phyloP scores from a whole-genome alignment of 2,329 filamentous ascomycete species.

The Fusarium neocosmosporiellum region DNA sequence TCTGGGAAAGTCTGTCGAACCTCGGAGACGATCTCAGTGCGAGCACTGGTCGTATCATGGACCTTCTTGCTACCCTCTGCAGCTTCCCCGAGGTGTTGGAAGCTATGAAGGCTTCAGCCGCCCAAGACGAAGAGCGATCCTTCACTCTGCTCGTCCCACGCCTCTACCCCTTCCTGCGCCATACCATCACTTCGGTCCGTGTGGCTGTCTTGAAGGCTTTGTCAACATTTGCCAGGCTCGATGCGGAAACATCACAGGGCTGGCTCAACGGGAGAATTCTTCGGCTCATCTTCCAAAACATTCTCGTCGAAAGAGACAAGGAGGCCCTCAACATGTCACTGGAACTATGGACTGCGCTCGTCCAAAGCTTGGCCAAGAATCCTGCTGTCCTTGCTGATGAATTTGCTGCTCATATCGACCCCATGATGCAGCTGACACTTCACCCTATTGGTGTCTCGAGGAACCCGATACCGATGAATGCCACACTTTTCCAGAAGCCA shows the following conservation, averaged over 20 bases:
- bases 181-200: conserved; percentile 96
- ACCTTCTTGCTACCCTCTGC: conserved; percentile 93
- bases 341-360: conserved; percentile 85
- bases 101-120: conserved; percentile 92
- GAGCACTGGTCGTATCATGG: conserved; percentile 98
- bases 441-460: conserved; percentile 93
- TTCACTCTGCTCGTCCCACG: conserved; percentile 93
- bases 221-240: conserved; percentile 90
- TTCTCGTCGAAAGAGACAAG: conserved; percentile 91
- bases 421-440: conserved; percentile 86
- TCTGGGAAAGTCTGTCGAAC: conserved; percentile 97
- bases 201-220: conserved; percentile 93
- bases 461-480: conserved; percentile 92
- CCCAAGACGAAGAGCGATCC: conserved; percentile 84
- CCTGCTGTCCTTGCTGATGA: conserved; percentile 75
- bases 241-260: conserved; percentile 80
- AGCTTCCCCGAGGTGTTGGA: conserved; percentile 92
- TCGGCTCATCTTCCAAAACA: conserved; percentile 92
- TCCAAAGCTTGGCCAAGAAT: conserved; percentile 74
- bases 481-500: conserved; percentile 88
- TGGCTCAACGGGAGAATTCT: conserved; percentile 94
- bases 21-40: conserved; percentile 97
- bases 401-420: conserved; percentile 78
- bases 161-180: conserved; percentile 93
- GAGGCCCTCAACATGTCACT: conserved; percentile 84